Evolutionary conservation across 2,329 filamentous ascomycete species (phyloP).

Genomic region (Dothideomycetes sp.): DNA sequence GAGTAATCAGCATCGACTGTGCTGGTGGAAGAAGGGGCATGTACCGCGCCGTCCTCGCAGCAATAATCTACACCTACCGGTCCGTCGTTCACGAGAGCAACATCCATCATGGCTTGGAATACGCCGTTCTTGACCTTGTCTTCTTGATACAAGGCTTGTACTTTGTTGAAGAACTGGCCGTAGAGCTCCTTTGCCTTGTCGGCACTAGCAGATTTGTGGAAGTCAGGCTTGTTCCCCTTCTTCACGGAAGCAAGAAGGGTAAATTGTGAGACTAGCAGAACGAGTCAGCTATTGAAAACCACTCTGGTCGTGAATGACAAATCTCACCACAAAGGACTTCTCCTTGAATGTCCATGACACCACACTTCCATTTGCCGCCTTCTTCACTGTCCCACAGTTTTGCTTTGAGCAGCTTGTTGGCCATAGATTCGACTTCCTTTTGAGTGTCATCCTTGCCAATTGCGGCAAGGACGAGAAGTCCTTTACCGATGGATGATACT

Average conservation of each 20-base stretch:
- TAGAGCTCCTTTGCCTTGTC: slow-evolving; percentile 75
- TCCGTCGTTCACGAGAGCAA: slow-evolving; percentile 80
- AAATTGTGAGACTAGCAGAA: slow-evolving; percentile 89
- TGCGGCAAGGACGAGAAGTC: slow-evolving; percentile 82
- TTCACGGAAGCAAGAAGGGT: slow-evolving; percentile 88
- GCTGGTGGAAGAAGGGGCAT: slow-evolving; percentile 21
- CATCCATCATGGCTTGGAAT: slow-evolving; percentile 99
- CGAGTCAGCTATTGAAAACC: slow-evolving; percentile 1
- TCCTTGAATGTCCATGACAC: slow-evolving; percentile 76
- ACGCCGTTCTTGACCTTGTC: slow-evolving; percentile 87
- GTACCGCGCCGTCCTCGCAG: slow-evolving; percentile 50
- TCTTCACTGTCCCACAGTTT: slow-evolving; percentile 82
- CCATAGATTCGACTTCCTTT: slow-evolving; percentile 77
- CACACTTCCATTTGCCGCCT: slow-evolving; percentile 81
- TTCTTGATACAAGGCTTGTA: slow-evolving; percentile 60
- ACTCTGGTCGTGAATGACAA: background rate
- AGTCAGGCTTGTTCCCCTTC: slow-evolving; percentile 91
- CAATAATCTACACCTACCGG: slow-evolving; percentile 55
- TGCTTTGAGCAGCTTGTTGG: slow-evolving; percentile 77
- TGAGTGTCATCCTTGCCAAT: slow-evolving; percentile 83
- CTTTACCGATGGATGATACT: slow-evolving; percentile 83
- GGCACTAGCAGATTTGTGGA: slow-evolving; percentile 75
- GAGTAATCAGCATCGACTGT: slow-evolving; percentile 13
- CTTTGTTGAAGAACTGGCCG: slow-evolving; percentile 68
- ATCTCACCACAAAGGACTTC: slow-evolving; percentile 84